Conservation (phyloP, 306 rosid genomes). For the Malus fusca region DNA sequence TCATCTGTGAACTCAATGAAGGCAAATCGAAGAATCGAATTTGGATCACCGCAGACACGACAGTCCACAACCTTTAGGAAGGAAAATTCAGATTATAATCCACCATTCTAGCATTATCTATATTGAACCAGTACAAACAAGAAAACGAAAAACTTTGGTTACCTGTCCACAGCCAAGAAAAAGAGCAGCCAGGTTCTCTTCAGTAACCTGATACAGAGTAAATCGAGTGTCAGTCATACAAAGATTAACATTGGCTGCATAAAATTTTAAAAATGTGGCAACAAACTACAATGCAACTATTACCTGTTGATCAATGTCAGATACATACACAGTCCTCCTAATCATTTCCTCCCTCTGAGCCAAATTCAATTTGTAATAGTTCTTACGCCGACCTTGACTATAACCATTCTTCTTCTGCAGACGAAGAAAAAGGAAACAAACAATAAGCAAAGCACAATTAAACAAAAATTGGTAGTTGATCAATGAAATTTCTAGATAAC, state of each 20-base stretch:
- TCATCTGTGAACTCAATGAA: conserved; percentile 95
- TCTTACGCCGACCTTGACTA: conserved; percentile 64
- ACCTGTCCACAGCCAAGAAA: conserved; percentile 95
- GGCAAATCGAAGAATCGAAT: conserved; percentile 93
- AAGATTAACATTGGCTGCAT: conserved; percentile 5
- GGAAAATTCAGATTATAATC: conserved; percentile 16
- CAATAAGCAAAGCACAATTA: neutral
- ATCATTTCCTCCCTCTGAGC: conserved; percentile 86
- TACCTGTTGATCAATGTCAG: conserved; percentile 97
- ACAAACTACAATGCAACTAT: neutral
- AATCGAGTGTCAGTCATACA: conserved; percentile 15
- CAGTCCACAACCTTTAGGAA: conserved; percentile 80
- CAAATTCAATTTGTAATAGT: conserved; percentile 51
- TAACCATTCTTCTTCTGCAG: conserved; percentile 80
- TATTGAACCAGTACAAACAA: neutral
- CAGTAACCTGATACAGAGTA: conserved; percentile 63
- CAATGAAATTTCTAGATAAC: neutral
- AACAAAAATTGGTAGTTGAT: neutral
- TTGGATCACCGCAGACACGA: conserved; percentile 98
- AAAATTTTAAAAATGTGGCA: neutral
- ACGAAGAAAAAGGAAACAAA: neutral
- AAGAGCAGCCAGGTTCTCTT: conserved; percentile 95
- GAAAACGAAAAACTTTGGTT: conserved; percentile 5
- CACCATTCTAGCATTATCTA: conserved; percentile 2
- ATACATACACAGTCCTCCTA: conserved; percentile 92